Percentiles rank a stretch among this genome's conserved stretches.
phyloP scores from a whole-genome alignment of 148 eudicot genomes.

The Fallopia convolvulus region DNA sequence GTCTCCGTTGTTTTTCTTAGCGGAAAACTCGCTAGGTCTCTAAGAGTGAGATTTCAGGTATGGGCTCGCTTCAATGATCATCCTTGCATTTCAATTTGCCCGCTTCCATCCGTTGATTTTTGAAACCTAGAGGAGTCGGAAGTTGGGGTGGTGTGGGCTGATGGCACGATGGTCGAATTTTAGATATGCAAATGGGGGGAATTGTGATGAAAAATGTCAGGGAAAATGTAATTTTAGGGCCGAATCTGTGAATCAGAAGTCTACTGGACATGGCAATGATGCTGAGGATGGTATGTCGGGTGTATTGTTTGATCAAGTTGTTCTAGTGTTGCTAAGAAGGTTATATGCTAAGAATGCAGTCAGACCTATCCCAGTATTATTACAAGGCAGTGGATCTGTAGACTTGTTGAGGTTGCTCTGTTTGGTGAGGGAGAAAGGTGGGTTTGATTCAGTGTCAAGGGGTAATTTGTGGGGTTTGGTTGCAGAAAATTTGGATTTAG shows the following conservation, averaged over 20 bases:
- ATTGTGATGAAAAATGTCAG: constrained; percentile 24
- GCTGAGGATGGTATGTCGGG: constrained; percentile 41
- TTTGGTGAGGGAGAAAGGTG: constrained; percentile 64
- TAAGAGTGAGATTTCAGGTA: background rate
- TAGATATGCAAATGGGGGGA: constrained; percentile 25
- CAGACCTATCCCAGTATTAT: constrained; percentile 47
- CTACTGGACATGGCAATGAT: constrained; percentile 23
- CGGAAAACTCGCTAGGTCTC: background rate
- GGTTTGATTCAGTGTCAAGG: constrained; percentile 49
- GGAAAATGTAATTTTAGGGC: constrained; percentile 20
- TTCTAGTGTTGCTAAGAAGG: constrained; percentile 37
- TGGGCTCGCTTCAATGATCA: background rate
- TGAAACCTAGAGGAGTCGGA: background rate
- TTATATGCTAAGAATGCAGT: constrained; percentile 33
- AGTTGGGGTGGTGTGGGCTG: background rate
- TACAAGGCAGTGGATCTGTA: constrained; percentile 44
- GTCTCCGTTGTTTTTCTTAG: background rate
- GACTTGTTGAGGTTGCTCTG: constrained; percentile 76
- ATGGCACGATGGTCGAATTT: constrained; percentile 45
- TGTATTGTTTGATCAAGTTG: constrained; percentile 60
- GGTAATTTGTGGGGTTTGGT: constrained; percentile 59
- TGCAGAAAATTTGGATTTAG: constrained; percentile 50
- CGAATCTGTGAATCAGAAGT: constrained; percentile 18
- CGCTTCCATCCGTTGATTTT: background rate
- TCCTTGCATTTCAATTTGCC: background rate